phyloP scores from a whole-genome alignment of 768 basidiomycete genomes.

The Naematelia encephala region DNA sequence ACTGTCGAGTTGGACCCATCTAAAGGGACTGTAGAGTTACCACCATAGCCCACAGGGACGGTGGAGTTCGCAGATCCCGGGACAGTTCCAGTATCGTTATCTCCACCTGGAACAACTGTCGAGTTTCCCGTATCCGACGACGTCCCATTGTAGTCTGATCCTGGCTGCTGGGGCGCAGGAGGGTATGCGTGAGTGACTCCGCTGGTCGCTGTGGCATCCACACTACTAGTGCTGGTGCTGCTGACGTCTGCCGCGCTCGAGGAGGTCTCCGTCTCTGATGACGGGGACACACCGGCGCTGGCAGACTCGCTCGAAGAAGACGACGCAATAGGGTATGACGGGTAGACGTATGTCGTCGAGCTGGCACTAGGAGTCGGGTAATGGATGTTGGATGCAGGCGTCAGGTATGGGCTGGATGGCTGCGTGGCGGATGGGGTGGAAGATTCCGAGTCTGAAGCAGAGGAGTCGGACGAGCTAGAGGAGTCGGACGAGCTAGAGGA shows the following conservation, averaged over 20 bases:
- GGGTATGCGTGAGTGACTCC: too few species aligned
- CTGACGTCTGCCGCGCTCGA: not conserved
- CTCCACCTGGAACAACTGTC: too few species aligned
- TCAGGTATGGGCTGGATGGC: conserved; percentile 11
- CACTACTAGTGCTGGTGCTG: not conserved
- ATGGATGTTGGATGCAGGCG: conserved; percentile 7
- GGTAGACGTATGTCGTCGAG: not conserved
- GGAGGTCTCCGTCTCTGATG: not conserved
- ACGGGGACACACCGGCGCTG: not conserved
- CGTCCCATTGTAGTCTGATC: too few species aligned
- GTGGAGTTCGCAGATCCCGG: conserved; percentile 8
- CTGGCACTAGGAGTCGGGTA: conserved; percentile 2
- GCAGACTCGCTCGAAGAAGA: conserved; percentile 2
- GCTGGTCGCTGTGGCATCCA: not conserved
- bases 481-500: conserved; percentile 8
- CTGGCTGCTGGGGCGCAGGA: too few species aligned
- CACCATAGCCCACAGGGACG: not conserved
- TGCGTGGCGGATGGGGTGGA: conserved; percentile 3
- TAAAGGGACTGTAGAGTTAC: not conserved
- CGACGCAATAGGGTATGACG: not conserved
- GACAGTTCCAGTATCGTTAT: conserved; percentile 2
- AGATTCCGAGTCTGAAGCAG: not conserved
- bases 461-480: conserved; percentile 6
- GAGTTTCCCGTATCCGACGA: too few species aligned
- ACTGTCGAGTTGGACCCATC: not conserved